Percentiles rank a stretch among this genome's conserved stretches.
Evolutionary conservation across 2,329 filamentous ascomycete genomes (phyloP).

Genomic region (Trichoderma polysporum): DNA sequence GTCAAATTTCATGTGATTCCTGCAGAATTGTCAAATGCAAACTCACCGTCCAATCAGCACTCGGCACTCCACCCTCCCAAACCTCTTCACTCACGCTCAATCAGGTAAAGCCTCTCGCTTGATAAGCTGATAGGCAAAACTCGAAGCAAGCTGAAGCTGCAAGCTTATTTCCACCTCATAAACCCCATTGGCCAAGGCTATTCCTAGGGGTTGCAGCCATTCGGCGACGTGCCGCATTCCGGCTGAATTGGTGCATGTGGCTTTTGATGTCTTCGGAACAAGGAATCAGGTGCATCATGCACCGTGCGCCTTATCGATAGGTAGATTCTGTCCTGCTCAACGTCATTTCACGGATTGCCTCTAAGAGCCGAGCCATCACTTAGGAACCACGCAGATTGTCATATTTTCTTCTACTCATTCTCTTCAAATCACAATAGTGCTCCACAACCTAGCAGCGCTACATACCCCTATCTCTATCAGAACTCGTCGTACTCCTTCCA

Average conservation of each 20-base stretch:
- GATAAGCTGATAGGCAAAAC: slow-evolving; percentile 18
- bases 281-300: neutral
- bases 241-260: slow-evolving; percentile 12
- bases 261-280: neutral
- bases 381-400: neutral
- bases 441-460: neutral
- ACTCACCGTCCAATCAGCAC: neutral
- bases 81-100: neutral
- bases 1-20: slow-evolving; percentile 16
- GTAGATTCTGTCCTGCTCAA: neutral
- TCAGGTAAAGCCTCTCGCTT: neutral
- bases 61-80: neutral
- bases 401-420: slow-evolving; percentile 13
- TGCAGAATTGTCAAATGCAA: neutral
- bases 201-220: neutral
- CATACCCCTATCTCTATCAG: neutral
- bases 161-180: slow-evolving; percentile 3
- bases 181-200: neutral
- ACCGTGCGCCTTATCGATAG: neutral
- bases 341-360: neutral
- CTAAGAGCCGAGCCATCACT: neutral
- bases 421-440: neutral
- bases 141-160: slow-evolving; percentile 11
- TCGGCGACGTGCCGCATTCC: neutral
- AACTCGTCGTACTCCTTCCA: neutral